These are phyloP conservation scores for Pinus albicaulis DNA, from an alignment of 75 land plant genomes.

Conservation along the genomic window DNA sequence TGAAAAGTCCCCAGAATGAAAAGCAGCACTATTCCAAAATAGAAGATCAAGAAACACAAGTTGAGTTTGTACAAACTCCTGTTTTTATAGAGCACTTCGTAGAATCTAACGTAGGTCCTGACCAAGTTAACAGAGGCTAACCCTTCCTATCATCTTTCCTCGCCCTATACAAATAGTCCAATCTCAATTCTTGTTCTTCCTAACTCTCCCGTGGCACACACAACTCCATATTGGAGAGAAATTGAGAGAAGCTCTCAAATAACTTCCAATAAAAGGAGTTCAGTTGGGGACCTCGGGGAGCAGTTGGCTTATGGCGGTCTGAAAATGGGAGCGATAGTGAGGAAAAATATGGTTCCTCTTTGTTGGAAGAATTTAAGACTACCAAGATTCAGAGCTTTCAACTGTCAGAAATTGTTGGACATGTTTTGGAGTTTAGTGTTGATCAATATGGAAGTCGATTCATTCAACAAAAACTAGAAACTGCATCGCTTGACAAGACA, in stretches of 20 bases:
- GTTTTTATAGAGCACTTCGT: too few species aligned
- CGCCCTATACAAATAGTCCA: conserved; percentile 32
- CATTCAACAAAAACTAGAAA: conserved; percentile 96
- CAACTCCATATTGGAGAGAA: conserved; percentile 20
- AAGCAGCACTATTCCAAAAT: too few species aligned
- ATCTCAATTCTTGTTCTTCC: conserved; percentile 23
- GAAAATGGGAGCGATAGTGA: conserved; percentile 49
- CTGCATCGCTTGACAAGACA: conserved; percentile 75
- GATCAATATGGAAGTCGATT: conserved; percentile 99
- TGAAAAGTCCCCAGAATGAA: too few species aligned
- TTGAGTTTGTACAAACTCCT: too few species aligned
- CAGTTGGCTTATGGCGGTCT: conserved; percentile 62
- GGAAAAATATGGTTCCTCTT: conserved; percentile 53
- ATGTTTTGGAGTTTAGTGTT: conserved; percentile 91
- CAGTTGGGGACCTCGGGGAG: conserved; percentile 24
- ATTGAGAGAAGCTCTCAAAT: conserved; percentile 41
- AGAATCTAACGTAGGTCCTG: too few species aligned
- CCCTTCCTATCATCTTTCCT: conserved; percentile 22
- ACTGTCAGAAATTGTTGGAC: conserved; percentile 90
- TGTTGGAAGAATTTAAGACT: conserved; percentile 90
- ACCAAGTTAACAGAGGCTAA: background rate
- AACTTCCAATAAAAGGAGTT: conserved; percentile 32
- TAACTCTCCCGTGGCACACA: conserved; percentile 21
- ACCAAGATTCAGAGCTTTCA: conserved; percentile 71
- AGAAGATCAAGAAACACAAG: too few species aligned